Evolutionary conservation across 331 rosid species (phyloP), one percentile per base, ranked within the genome.

Genomic region (Quercus tomentella): DNA sequence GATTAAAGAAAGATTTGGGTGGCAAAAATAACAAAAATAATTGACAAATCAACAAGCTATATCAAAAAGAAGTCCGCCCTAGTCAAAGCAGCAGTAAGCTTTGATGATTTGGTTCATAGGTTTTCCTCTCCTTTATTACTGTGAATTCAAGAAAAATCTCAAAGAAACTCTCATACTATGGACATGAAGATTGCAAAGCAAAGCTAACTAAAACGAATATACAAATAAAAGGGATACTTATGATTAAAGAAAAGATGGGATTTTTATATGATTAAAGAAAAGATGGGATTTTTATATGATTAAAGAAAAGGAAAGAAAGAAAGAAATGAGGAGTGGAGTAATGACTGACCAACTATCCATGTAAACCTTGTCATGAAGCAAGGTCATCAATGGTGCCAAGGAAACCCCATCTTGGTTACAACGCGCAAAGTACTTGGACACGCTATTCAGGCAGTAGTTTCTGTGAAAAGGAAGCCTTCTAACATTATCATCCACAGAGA

Each of bases 391-490:
- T 8, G 82, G 74, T 10, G 60, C 82, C 2, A 79, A 61, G 1
- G 78, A 62, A 21, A 21, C 74, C 8, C 82, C 78, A 52, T 79
- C 57, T 62, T 72, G 51, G 2, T 12, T 9, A 45, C 17, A 45
- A 45, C 43, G 41, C 20, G 63, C 78, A 18, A 25, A 72, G 43
- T 25, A 62, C 45, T 79, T 79, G 22, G 77, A 62, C 17, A 79
- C 77, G 1, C 25, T 33, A 11, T 1, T 7, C 35, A 62, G 16
- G 30, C n/a, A 23, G 6, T 26, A 62, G 37, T 14, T 16, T 28
- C 37, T 62, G 7, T 0, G 7, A 28, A 26, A 6, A 23, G 2
- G 43, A 37, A 37, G 43, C 43, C 10, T 37, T 37, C 10, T 37
- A 37, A 25, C 37, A 8, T 7, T 6, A 31, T 62, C 69, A 4